Conservation (phyloP, 2,329 filamentous ascomycete genomes). For the Cladosporium sp. region DNA sequence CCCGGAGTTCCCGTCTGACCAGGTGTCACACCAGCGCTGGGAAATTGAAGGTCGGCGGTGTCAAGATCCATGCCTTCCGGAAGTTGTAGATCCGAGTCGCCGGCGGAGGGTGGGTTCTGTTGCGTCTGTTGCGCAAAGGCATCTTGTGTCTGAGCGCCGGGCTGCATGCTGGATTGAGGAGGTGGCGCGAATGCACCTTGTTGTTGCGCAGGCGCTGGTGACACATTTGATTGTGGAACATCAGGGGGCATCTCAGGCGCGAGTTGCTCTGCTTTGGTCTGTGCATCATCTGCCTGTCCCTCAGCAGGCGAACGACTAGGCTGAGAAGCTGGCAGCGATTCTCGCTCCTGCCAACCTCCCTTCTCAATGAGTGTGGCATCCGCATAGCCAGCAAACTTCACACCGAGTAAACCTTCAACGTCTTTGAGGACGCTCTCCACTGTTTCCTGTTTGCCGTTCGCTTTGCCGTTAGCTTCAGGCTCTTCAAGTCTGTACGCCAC, state of each 20-base stretch:
- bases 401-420: slow-evolving; percentile 65
- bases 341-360: slow-evolving; percentile 30
- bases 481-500: slow-evolving; percentile 42
- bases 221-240: slow-evolving; percentile 6
- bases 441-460: slow-evolving; percentile 40
- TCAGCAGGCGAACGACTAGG: background rate
- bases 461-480: slow-evolving; percentile 34
- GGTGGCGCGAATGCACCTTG: slow-evolving; percentile 2
- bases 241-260: background rate
- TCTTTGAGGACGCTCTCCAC: slow-evolving; percentile 69
- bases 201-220: background rate
- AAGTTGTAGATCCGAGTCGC: slow-evolving; percentile 6
- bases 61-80: slow-evolving; percentile 11
- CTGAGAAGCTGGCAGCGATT: slow-evolving; percentile 35
- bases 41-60: slow-evolving; percentile 6
- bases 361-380: slow-evolving; percentile 27
- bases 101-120: background rate
- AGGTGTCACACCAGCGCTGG: slow-evolving; percentile 3
- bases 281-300: background rate
- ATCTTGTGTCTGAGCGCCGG: background rate
- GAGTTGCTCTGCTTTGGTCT: slow-evolving; percentile 54
- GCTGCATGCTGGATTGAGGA: background rate
- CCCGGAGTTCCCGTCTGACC: slow-evolving; percentile 3
- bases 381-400: slow-evolving; percentile 46
- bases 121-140: background rate